Percentiles rank a stretch among this genome's conserved stretches.
phyloP scores from a whole-genome alignment of 2,329 filamentous ascomycete species.

The Colletotrichum coccodes region DNA sequence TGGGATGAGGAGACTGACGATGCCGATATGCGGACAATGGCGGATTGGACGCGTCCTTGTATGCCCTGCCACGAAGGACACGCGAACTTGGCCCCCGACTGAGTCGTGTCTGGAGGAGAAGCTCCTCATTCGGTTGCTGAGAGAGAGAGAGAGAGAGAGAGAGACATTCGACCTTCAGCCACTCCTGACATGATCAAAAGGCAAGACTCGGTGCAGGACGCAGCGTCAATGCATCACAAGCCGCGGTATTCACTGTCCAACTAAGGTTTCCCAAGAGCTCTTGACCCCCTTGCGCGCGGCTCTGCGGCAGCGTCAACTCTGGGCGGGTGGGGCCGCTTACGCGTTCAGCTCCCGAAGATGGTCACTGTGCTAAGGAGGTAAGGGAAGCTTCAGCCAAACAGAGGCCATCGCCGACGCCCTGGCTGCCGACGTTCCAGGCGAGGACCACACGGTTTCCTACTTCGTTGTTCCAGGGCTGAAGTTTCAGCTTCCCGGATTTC shows the following conservation, averaged over 20 bases:
- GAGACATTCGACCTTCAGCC: too few relatives aligned
- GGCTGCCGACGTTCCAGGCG: conserved; percentile 23
- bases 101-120: too few relatives aligned
- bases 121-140: too few relatives aligned
- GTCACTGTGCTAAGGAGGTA: background rate
- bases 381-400: background rate
- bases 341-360: conserved; percentile 17
- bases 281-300: conserved; percentile 24
- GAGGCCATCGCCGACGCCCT: conserved; percentile 11
- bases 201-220: too few relatives aligned
- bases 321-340: conserved; percentile 28
- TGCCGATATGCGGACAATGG: too few relatives aligned
- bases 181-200: too few relatives aligned
- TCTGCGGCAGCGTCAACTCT: conserved; percentile 30
- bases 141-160: too few relatives aligned
- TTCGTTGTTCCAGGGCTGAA: background rate
- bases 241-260: background rate
- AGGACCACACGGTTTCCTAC: background rate
- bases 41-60: too few relatives aligned
- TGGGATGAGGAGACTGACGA: too few relatives aligned
- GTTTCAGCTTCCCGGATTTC: conserved; percentile 5
- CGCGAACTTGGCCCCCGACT: too few relatives aligned
- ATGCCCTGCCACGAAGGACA: too few relatives aligned
- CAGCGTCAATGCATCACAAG: too few relatives aligned
- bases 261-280: background rate